Evolutionary conservation across 176 grass and related monocot genomes (phyloP), one percentile per base, ranked within the genome.

Genomic region (Zizania latifolia): DNA sequence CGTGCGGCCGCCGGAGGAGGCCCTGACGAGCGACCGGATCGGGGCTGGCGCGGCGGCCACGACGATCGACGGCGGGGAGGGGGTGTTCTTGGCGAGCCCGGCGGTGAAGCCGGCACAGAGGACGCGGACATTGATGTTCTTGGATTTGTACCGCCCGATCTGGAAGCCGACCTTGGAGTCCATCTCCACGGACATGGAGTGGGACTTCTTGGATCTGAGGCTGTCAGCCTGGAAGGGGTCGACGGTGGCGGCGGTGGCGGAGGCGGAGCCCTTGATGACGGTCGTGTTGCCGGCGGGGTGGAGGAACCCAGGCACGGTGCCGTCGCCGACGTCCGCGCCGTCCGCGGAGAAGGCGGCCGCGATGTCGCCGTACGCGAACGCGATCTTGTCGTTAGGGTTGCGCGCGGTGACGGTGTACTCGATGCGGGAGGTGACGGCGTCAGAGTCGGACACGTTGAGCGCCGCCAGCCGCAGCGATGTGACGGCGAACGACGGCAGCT

Each of bases 381-480:
- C 84, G 48, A 98, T 80, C 78, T 94, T 98, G 56, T 81, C 86
- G 87, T 98, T 98, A 10, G 86, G 86, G 86, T 98, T 98, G 7
- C 89, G 88, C 56, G 86, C 91, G 4, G 91, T 92, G 45, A 98
- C 84, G 38, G 86, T 89, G 84, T 92, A 91, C 65, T 98, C 90
- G 81, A 98, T 55, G 81, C 72, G 86, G 22, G 94, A 90, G 44
- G 88, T 89, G 33, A 98, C 81, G 10, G 90, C 68, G 81, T 98
- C 91, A 14, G 89, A 79, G 82, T 89, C 88, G 6, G 88, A 87
- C 4, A 98, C 41, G 75, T 98, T 94, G 10, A 98, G 81, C 51
- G 70, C 74, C 21, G 81, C 75, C 33, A 98, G 91, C 2, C 68
- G 89, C n/a, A 92, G 78, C 69, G 94, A 94, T 3, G 86, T 85